Conservation (phyloP, 768 basidiomycete genomes). For the Lanmaoa pseudosensibilis region DNA sequence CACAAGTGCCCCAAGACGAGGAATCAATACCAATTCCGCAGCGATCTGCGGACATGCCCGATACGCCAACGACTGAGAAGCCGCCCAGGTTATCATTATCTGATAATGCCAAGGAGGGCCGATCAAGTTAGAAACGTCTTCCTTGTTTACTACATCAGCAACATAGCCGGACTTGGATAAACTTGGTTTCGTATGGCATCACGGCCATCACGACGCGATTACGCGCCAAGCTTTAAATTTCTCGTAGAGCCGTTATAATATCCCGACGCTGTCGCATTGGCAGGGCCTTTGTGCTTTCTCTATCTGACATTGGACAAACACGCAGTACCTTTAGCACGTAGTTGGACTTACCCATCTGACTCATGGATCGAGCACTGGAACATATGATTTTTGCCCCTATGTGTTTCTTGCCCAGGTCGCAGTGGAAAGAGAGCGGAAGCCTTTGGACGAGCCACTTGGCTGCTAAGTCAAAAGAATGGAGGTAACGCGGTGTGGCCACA, state of each 20-base stretch:
- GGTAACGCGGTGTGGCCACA: conserved; percentile 23
- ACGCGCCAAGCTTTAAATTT: conserved; percentile 7
- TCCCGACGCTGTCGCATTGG: conserved; percentile 9
- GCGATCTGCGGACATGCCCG: conserved; percentile 9
- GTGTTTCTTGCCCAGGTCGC: neutral
- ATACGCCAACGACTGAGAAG: conserved; percentile 24
- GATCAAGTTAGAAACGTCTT: conserved; percentile 4
- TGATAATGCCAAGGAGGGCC: conserved; percentile 6
- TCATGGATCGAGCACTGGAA: conserved; percentile 5
- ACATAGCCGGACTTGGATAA: neutral
- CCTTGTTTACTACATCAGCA: conserved; percentile 4
- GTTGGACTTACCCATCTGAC: conserved; percentile 1
- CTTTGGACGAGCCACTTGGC: too few relatives aligned
- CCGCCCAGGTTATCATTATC: conserved; percentile 3
- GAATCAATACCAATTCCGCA: conserved; percentile 15
- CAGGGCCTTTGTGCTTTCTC: conserved; percentile 12
- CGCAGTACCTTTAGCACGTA: neutral
- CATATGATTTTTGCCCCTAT: neutral
- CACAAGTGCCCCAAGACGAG: conserved; percentile 22
- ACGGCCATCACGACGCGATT: conserved; percentile 7
- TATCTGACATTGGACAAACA: conserved; percentile 6
- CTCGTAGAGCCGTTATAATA: conserved; percentile 24
- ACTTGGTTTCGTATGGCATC: conserved; percentile 8
- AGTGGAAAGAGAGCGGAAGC: conserved; percentile 28
- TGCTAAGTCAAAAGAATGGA: neutral